Percentiles rank a stretch among this genome's conserved stretches.
phyloP scores from a whole-genome alignment of 2,329 filamentous ascomycete species.

The Fusarium bactridioides region DNA sequence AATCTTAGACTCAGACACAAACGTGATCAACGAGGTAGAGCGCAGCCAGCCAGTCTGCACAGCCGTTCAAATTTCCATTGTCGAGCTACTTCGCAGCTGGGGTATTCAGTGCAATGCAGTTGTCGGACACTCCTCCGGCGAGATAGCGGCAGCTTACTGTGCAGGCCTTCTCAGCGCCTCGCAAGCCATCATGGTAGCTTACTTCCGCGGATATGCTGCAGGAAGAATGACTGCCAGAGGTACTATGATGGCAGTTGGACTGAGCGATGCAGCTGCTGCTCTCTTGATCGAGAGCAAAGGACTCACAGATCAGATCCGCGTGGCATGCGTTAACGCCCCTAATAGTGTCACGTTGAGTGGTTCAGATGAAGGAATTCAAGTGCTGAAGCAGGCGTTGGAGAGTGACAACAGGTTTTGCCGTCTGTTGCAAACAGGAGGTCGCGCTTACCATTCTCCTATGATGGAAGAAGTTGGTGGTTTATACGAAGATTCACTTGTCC shows the following conservation, averaged over 20 bases:
- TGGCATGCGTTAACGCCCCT: background rate
- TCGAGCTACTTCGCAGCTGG: background rate
- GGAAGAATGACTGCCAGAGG: fast-evolving
- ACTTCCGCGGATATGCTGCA: background rate
- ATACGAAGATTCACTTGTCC: background rate
- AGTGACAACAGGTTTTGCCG: background rate
- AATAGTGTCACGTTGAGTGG: background rate
- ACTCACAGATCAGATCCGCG: background rate
- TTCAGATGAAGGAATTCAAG: background rate
- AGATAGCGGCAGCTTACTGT: background rate
- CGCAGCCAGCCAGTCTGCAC: background rate
- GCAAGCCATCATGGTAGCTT: background rate
- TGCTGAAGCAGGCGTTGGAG: background rate
- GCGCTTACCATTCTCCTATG: background rate
- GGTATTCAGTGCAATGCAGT: background rate
- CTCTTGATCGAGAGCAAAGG: background rate
- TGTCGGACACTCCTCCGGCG: background rate
- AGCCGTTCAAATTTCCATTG: background rate
- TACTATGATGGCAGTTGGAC: background rate
- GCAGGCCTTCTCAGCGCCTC: fast-evolving
- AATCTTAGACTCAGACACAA: background rate
- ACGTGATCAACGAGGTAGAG: background rate
- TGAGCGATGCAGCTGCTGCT: background rate
- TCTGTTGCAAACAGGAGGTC: fast-evolving
- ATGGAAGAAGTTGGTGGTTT: background rate